Conservation (phyloP, 148 eudicot species). For the Beta vulgaris region DNA sequence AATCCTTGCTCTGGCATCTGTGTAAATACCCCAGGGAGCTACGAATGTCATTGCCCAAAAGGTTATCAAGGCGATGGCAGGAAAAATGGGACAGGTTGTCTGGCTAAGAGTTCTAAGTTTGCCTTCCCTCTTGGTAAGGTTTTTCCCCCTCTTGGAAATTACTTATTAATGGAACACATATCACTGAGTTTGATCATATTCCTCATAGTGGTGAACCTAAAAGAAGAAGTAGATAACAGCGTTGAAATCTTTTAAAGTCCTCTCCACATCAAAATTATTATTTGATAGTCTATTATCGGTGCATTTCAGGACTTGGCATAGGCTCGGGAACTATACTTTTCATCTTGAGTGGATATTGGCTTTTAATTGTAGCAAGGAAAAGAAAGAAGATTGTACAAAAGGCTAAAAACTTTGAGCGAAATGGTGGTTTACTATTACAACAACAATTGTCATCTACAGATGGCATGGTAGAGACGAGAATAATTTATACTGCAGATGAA, state of each 20-base stretch:
- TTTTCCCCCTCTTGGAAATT: too few relatives aligned
- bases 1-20: constrained; percentile 16
- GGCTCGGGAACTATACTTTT: constrained; percentile 22
- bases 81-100: constrained; percentile 17
- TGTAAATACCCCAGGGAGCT: constrained; percentile 11
- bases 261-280: too few relatives aligned
- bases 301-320: constrained; percentile 16
- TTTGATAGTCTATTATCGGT: not conserved
- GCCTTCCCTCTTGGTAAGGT: constrained; percentile 17
- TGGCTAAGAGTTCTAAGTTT: not conserved
- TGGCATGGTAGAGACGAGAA: constrained; percentile 25
- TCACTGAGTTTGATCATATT: too few relatives aligned
- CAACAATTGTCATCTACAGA: constrained; percentile 28
- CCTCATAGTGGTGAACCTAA: too few relatives aligned
- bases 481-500: constrained; percentile 19
- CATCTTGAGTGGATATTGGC: not conserved
- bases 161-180: too few relatives aligned
- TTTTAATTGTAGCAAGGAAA: not conserved
- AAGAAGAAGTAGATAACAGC: too few relatives aligned
- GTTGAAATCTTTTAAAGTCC: too few relatives aligned
- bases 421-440: constrained; percentile 26
- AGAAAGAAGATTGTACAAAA: constrained; percentile 13
- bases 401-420: constrained; percentile 21
- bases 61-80: constrained; percentile 13
- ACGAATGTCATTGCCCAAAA: constrained; percentile 6